A percentile compares a stretch with the other conserved stretches of the same genome.
Conservation (phyloP, 805 yeast genomes). For the Yamadazyma nakazawae region DNA sequence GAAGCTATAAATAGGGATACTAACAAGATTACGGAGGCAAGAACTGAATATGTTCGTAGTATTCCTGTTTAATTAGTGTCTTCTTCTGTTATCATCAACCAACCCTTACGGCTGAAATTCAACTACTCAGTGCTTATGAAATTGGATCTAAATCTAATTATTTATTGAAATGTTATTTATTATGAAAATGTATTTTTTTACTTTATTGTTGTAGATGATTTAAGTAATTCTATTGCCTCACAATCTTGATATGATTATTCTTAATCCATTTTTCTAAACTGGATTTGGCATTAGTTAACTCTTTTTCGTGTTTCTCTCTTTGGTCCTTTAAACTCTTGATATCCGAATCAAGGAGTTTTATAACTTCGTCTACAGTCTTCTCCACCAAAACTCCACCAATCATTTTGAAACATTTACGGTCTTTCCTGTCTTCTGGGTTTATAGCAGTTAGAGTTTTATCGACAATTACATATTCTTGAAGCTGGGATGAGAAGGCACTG, state of each 20-base stretch:
- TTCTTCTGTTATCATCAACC: no score
- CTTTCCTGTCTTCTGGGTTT: constrained; percentile 32
- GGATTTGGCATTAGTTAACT: constrained; percentile 24
- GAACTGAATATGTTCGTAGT: constrained; percentile 30
- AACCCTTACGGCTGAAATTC: no score
- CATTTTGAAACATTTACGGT: constrained; percentile 86
- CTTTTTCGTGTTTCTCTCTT: constrained; percentile 24
- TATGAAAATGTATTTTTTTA: neutral
- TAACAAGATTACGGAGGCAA: constrained; percentile 30
- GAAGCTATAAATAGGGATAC: constrained; percentile 71
- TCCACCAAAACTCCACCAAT: constrained; percentile 90
- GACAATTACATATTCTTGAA: constrained; percentile 41
- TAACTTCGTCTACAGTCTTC: constrained; percentile 73
- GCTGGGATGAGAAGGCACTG: constrained; percentile 31
- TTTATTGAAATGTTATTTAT: neutral
- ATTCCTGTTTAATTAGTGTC: constrained; percentile 20
- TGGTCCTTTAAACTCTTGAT: constrained; percentile 21
- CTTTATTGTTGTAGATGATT: neutral
- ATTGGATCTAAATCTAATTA: neutral
- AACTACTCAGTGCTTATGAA: neutral
- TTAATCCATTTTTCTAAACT: constrained; percentile 41
- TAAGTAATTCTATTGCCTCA: constrained; percentile 18
- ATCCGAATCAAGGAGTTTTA: constrained; percentile 26
- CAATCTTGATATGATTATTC: constrained; percentile 40
- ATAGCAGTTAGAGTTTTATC: constrained; percentile 37